A percentile compares a stretch with the other conserved stretches of the same genome.
Conservation (phyloP, 1,139 yeast species). For the Geotrichum aggregatum region DNA sequence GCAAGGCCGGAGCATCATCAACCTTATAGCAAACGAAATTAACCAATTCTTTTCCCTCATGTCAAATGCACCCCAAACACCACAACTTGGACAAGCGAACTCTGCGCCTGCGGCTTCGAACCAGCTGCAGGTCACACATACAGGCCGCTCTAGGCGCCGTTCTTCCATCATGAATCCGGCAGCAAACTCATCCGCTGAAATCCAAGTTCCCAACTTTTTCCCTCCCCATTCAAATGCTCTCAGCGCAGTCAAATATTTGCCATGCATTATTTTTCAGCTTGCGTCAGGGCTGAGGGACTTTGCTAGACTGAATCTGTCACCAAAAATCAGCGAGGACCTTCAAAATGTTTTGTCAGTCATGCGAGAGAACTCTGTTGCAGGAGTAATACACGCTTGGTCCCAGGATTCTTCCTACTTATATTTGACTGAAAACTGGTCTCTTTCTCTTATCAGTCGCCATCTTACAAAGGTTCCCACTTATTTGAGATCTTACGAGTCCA, state of each 20-base stretch:
- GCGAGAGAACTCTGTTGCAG: constrained; percentile 45
- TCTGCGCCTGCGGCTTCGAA: not conserved
- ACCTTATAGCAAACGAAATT: constrained; percentile 29
- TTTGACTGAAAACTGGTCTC: constrained; percentile 44
- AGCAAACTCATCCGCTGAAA: constrained; percentile 1
- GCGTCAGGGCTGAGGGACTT: constrained; percentile 44
- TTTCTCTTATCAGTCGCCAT: constrained; percentile 23
- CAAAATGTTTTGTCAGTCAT: constrained; percentile 40
- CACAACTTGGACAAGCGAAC: not conserved
- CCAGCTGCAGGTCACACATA: not conserved
- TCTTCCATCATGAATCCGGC: constrained; percentile 18
- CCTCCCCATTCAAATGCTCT: constrained; percentile 61
- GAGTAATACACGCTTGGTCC: constrained; percentile 49
- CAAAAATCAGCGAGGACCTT: constrained; percentile 40
- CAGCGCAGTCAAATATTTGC: constrained; percentile 49
- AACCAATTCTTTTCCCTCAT: constrained; percentile 31
- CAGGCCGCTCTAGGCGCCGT: constrained; percentile 29
- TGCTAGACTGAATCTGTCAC: constrained; percentile 44
- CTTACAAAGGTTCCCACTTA: constrained; percentile 32
- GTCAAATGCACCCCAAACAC: constrained; percentile 10
- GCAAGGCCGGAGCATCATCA: constrained; percentile 30
- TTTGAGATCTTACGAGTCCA: constrained; percentile 34
- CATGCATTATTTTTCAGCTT: constrained; percentile 42
- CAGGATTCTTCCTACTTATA: constrained; percentile 47
- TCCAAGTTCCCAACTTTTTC: constrained; percentile 48